Evolutionary conservation across 768 basidiomycete species (phyloP).

Genomic region (Pholiota microspora): DNA sequence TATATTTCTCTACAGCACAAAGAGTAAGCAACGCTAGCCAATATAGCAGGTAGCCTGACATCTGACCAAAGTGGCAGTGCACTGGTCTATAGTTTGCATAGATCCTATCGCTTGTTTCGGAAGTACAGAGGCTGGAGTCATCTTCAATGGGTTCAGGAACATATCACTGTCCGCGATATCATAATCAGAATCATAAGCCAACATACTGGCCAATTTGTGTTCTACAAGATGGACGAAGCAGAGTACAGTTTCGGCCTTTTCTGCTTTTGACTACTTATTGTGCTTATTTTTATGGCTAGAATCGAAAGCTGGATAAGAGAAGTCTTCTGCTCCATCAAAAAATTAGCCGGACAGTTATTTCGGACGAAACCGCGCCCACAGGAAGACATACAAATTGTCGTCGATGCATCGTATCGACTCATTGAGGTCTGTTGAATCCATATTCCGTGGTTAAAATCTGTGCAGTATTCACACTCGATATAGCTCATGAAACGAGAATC

Average conservation of each 20-base stretch:
- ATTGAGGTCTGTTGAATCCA: not conserved
- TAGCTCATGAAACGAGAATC: constrained; percentile 1
- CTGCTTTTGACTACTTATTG: not conserved
- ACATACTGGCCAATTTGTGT: not conserved
- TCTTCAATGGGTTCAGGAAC: not conserved
- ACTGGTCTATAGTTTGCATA: not conserved
- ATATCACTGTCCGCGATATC: not conserved
- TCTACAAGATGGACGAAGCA: not conserved
- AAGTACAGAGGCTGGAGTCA: not conserved
- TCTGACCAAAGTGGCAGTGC: not conserved
- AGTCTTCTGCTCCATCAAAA: not conserved
- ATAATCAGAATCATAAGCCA: not conserved
- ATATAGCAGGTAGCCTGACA: not conserved
- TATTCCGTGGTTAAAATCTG: no score
- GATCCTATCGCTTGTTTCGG: not conserved
- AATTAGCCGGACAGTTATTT: not conserved
- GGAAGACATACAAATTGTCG: not conserved
- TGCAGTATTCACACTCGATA: not conserved
- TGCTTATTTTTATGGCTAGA: not conserved
- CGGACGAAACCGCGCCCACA: not conserved
- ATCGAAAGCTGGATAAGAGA: not conserved
- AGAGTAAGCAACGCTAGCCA: not conserved
- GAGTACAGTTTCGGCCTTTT: not conserved
- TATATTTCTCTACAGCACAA: not conserved
- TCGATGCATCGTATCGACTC: not conserved